These are phyloP conservation scores for Leptographium lundbergii DNA, from an alignment of 2,329 filamentous ascomycete species.

Conservation along the genomic window DNA sequence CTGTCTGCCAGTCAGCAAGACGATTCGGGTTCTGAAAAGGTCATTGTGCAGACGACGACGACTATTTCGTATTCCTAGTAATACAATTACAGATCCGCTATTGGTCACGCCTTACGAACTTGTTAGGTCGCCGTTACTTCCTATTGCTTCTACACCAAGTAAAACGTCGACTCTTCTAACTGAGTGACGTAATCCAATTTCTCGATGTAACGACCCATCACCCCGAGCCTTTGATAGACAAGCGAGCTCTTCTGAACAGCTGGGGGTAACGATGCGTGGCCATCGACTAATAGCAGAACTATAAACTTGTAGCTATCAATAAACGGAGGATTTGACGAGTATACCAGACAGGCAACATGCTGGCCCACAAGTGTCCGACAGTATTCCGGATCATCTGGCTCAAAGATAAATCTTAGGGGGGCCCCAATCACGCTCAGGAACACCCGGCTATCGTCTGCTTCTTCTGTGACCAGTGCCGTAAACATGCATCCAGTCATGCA, in stretches of 20 bases:
- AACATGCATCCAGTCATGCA: background rate
- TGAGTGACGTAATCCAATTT: background rate
- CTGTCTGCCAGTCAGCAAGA: too few relatives aligned
- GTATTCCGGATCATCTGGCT: background rate
- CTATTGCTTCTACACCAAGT: background rate
- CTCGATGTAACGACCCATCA: background rate
- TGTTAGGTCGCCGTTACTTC: background rate
- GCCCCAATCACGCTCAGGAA: background rate
- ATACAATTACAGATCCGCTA: too few relatives aligned
- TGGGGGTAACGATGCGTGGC: background rate
- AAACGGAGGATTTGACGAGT: background rate
- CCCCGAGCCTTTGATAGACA: background rate
- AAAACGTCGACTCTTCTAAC: background rate
- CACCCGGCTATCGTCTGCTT: background rate
- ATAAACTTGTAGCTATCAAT: background rate
- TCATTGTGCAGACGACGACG: too few relatives aligned
- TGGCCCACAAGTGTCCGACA: background rate
- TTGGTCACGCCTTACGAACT: too few relatives aligned
- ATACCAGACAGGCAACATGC: background rate
- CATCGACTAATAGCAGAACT: background rate
- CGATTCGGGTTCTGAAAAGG: too few relatives aligned
- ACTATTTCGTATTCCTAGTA: too few relatives aligned
- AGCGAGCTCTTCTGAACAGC: background rate
- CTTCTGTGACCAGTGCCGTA: background rate
- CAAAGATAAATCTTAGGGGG: background rate